A percentile compares a stretch with the other conserved stretches of the same genome.
Conservation (phyloP, 352 stramenopile genomes). For the Phytophthora kernoviae region DNA sequence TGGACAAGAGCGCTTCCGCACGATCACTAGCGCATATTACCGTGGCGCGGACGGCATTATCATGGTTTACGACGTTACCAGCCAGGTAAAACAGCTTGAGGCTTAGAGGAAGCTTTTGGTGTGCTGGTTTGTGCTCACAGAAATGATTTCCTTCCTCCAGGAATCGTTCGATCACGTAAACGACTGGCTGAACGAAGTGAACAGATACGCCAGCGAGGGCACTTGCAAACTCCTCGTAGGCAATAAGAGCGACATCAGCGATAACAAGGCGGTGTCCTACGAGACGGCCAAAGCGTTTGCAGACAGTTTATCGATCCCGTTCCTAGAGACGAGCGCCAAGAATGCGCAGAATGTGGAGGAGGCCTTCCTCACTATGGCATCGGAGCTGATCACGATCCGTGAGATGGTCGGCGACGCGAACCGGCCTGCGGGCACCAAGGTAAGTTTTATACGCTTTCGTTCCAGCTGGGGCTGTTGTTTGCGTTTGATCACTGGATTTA, state of each 20-base stretch:
- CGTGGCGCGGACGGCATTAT: constrained; percentile 98
- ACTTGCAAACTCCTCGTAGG: constrained; percentile 99
- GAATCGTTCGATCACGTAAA: constrained; percentile 99
- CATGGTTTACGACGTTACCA: constrained; percentile 99
- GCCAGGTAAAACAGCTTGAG: constrained; percentile 63
- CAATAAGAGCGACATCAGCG: constrained; percentile 99
- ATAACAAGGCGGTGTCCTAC: constrained; percentile 96
- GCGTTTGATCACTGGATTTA: constrained; percentile 7
- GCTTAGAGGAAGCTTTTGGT: too few species aligned
- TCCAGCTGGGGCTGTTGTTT: constrained; percentile 11
- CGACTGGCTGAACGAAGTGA: constrained; percentile 99
- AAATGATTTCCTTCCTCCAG: constrained; percentile 26
- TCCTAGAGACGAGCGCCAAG: constrained; percentile 99
- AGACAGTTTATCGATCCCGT: constrained; percentile 97
- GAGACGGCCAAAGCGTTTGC: constrained; percentile 98
- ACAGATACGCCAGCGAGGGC: constrained; percentile 98
- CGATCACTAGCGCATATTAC: constrained; percentile 99
- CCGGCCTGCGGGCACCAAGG: constrained; percentile 66
- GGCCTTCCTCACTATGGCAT: constrained; percentile 99
- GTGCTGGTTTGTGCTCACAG: background rate
- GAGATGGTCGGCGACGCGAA: constrained; percentile 86
- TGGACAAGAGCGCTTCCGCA: constrained; percentile 98
- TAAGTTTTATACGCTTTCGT: constrained; percentile 25
- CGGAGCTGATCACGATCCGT: constrained; percentile 95
- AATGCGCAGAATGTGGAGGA: constrained; percentile 99